Evolutionary conservation across 2,329 filamentous ascomycete species (phyloP).

Genomic region (Pseudonectria foliicola): DNA sequence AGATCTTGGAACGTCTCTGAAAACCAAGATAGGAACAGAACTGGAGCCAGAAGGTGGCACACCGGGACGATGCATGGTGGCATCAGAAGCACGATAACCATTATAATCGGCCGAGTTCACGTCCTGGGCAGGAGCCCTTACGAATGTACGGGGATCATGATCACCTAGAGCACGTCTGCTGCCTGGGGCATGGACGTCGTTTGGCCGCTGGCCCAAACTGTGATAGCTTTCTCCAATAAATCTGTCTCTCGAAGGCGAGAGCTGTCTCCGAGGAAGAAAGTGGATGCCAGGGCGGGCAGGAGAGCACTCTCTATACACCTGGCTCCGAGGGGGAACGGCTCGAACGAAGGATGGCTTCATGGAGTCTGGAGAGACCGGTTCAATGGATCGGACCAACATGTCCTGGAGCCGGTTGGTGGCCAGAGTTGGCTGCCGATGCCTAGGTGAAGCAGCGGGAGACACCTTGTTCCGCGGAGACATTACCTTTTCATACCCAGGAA

Average conservation of each 20-base stretch:
- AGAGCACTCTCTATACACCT: constrained; percentile 15
- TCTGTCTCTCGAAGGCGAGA: constrained; percentile 12
- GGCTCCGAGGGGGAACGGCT: constrained; percentile 22
- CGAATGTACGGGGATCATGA: constrained; percentile 3
- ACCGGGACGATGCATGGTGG: constrained; percentile 9
- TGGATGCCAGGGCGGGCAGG: constrained; percentile 13
- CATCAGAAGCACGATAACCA: constrained; percentile 5
- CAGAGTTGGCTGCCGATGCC: constrained; percentile 14
- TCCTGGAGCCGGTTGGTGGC: constrained; percentile 28
- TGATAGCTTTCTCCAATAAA: not conserved
- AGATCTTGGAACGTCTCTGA: constrained; percentile 23
- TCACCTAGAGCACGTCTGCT: not conserved
- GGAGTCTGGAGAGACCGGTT: constrained; percentile 32
- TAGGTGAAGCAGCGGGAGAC: constrained; percentile 10
- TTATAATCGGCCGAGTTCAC: constrained; percentile 4
- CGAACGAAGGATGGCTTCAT: constrained; percentile 30
- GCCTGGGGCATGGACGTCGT: not conserved
- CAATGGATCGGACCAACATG: constrained; percentile 40
- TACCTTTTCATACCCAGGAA: constrained; percentile 19
- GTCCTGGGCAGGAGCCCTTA: constrained; percentile 6
- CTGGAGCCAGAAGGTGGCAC: constrained; percentile 10
- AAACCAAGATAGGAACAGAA: constrained; percentile 11
- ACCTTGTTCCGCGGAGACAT: constrained; percentile 15
- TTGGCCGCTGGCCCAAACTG: not conserved
- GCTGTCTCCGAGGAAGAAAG: constrained; percentile 10